phyloP scores from a whole-genome alignment of 164 flowering plant genomes.

The Warburgia ugandensis region DNA sequence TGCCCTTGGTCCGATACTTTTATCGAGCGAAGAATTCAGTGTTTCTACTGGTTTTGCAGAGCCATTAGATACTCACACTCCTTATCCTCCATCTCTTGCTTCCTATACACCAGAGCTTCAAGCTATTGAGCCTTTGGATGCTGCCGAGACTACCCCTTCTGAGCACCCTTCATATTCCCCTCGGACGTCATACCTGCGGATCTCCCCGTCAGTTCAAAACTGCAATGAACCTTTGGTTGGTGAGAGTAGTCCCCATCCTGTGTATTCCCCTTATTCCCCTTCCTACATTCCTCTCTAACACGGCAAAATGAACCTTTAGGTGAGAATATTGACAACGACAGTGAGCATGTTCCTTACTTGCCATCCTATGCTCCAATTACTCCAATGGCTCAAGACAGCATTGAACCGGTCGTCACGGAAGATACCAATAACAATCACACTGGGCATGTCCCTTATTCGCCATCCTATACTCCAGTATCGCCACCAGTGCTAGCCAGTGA shows the following conservation, averaged over 20 bases:
- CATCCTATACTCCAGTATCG: background rate
- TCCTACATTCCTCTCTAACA: background rate
- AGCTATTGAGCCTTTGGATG: slow-evolving; percentile 4
- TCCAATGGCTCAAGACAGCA: background rate
- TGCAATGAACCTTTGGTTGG: slow-evolving; percentile 4
- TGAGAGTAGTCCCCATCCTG: slow-evolving; percentile 5
- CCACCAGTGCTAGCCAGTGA: background rate
- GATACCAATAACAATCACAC: background rate
- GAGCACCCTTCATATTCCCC: slow-evolving; percentile 1
- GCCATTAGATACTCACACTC: slow-evolving; percentile 5
- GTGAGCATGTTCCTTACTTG: slow-evolving; percentile 2
- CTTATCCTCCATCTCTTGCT: slow-evolving; percentile 16
- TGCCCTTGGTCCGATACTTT: slow-evolving; percentile 14
- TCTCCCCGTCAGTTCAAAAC: background rate
- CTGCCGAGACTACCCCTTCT: slow-evolving; percentile 1
- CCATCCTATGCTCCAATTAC: slow-evolving; percentile 6
- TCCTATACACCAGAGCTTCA: slow-evolving; percentile 6
- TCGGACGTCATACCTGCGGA: slow-evolving; percentile 1
- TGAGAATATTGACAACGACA: background rate
- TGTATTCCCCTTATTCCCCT: slow-evolving; percentile 10
- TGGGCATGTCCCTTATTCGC: slow-evolving; percentile 2
- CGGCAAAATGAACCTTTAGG: slow-evolving; percentile 1
- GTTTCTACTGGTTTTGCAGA: slow-evolving; percentile 2
- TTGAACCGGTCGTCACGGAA: background rate
- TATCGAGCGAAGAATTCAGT: slow-evolving; percentile 3